Evolutionary conservation across 2,329 filamentous ascomycete genomes (phyloP).

Genomic region (Claviceps maximensis): DNA sequence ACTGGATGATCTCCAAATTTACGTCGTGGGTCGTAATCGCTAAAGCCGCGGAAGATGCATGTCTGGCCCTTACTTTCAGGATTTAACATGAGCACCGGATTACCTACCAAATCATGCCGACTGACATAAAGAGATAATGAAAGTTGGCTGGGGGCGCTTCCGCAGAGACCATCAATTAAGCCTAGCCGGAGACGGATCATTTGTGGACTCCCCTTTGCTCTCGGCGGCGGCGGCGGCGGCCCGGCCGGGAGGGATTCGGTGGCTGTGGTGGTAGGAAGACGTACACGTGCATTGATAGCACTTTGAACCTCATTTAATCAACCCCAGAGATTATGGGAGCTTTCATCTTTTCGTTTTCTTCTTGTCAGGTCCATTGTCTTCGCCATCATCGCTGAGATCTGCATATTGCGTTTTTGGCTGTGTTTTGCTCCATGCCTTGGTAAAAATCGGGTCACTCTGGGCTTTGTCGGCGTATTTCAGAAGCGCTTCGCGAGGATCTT

Average conservation of each 20-base stretch:
- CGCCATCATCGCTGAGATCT: constrained; percentile 68
- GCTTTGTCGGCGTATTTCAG: constrained; percentile 91
- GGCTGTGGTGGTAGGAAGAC: neutral
- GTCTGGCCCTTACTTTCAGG: neutral
- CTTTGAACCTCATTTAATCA: neutral
- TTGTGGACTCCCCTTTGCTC: neutral
- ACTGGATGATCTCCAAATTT: neutral
- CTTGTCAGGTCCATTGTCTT: constrained; percentile 57
- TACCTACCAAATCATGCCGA: neutral
- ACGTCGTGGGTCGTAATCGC: neutral
- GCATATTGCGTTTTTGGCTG: constrained; percentile 89
- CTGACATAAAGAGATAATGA: no score
- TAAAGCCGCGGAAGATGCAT: no score
- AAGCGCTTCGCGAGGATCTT: constrained; percentile 87
- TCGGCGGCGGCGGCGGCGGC: no score
- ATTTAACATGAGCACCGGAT: neutral
- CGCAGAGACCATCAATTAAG: no score
- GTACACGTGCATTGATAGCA: neutral
- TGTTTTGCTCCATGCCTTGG: constrained; percentile 81
- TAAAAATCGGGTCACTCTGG: constrained; percentile 87
- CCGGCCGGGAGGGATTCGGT: no score
- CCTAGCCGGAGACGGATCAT: neutral
- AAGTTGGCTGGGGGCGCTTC: no score
- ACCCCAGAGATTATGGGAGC: neutral
- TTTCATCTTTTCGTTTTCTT: constrained; percentile 43